Evolutionary conservation across 768 basidiomycete species (phyloP), one percentile per base, ranked within the genome.

Genomic region (Lactarius evosmus): DNA sequence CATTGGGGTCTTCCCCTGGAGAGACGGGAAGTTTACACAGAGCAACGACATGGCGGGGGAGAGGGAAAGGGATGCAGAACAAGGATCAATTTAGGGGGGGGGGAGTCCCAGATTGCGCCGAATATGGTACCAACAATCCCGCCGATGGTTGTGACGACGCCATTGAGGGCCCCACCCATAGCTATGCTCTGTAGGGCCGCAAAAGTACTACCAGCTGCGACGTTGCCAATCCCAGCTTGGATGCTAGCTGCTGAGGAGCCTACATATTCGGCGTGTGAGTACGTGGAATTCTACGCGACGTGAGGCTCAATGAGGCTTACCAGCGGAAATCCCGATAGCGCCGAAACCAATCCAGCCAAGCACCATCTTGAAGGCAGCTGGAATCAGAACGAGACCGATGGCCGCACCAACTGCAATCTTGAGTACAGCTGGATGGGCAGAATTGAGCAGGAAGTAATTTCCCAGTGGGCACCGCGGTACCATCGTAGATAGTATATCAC

Each of bases 141-240:
- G 17, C 32, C 50, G 0, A 33, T 22, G 25, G 44, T 32, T 32
- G 36, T 6, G 27, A 27, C 4, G 32, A 70, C 61, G 2, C 22
- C 44, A 44, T 9, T 9, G 22, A 25, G 12, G 44, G 49, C 62
- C 61, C 52, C 72, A 68, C 52, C 52, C 52, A 53, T 53, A 14
- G 67, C 66, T 12, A 49, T 2, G 12, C 46, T 49, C 7, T 49
- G 46, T 3, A 49, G 22, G 1, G 58, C 49, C 2, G 72, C 72
- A 50, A 73, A 73, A 1, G 60, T 4, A 3, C 66, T 68, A 6
- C 72, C 72, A 2, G 64, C 70, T 0, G 38, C 67, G 3, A 73
- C 71, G 33, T 58, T 68, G 14, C 72, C 72, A 14, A 73, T 69
- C 9, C 61, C 53, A n/a, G 72, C 63, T 46, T 73, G 72, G 17